Evolutionary conservation across 2,329 filamentous ascomycete genomes (phyloP), one percentile per base, ranked within the genome.

Genomic region (Plenodomus tracheiphilus): DNA sequence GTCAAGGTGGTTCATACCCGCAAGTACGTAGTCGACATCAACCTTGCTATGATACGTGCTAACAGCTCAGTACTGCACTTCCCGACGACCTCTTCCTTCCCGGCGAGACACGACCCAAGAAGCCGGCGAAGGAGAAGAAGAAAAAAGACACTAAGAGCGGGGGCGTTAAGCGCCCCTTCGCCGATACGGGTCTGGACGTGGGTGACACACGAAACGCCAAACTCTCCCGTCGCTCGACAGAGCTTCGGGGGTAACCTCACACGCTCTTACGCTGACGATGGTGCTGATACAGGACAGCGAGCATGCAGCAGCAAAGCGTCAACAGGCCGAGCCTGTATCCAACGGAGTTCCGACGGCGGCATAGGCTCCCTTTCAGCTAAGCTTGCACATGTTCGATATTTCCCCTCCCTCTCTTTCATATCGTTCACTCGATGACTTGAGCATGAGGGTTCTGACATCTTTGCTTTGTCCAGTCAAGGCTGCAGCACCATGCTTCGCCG

Each of bases 81-180:
- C 94, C 94, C 21, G 86, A 90, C 51, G 93, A 99, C 71, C 85
- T 97, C 2, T 99, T 99, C 69, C 81, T 86, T 40, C 77, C 85
- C 19, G 89, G 89, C 64, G 94, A 99, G 73, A 70, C 62, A 4
- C 68, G 72, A 43, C 77, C 78, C 4, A 65, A 64, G 15, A 75
- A 75, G 54, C 64, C 70, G 25, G 74, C 73, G 59, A 79, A 77
- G 62, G 66, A 70, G 39, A 70, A 70, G 59, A 70, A 67, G 52
- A 65, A 66, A 53, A 66, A 62, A 51, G 54, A 60, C 32, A 43
- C 46, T 35, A 69, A 64, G 58, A 57, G 48, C 50, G 28, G 28
- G 28, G 28, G 28, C 28, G 59, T 51, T 58, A 79, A 79, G 66
- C 75, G 76, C 49, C 75, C 66, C 47, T 71, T 74, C 59, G 62